Evolutionary conservation across 2,329 filamentous ascomycete species (phyloP).

Genomic region (Monosporascus sp.): DNA sequence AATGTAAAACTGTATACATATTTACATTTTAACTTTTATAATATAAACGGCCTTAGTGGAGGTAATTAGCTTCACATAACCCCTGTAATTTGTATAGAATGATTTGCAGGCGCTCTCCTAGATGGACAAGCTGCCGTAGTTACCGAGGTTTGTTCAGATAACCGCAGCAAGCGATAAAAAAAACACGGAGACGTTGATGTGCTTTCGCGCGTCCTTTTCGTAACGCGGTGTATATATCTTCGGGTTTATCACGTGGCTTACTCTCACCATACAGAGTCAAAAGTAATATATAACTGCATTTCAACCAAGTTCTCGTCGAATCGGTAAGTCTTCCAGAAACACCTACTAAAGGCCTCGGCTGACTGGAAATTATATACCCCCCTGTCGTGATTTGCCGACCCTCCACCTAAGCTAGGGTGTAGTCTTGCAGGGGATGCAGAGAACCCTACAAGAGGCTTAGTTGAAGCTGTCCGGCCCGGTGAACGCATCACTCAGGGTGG

Average conservation of each 20-base stretch:
- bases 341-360: too few relatives aligned
- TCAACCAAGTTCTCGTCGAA: too few relatives aligned
- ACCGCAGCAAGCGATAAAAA: background rate
- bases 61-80: background rate
- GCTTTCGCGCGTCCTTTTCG: too few relatives aligned
- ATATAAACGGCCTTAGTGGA: background rate
- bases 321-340: too few relatives aligned
- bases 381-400: background rate
- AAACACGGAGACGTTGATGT: background rate
- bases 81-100: background rate
- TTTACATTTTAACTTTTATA: too few relatives aligned
- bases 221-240: too few relatives aligned
- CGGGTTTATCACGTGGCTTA: too few relatives aligned
- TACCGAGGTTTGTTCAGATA: background rate
- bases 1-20: too few relatives aligned
- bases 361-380: background rate
- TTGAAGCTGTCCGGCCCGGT: background rate
- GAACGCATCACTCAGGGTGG: background rate
- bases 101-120: background rate
- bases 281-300: too few relatives aligned
- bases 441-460: background rate
- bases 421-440: background rate
- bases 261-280: too few relatives aligned
- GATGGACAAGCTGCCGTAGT: background rate
- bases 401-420: background rate